Evolutionary conservation across 129 eudicot species (phyloP).

Genomic region (Helichrysum umbraculigerum): DNA sequence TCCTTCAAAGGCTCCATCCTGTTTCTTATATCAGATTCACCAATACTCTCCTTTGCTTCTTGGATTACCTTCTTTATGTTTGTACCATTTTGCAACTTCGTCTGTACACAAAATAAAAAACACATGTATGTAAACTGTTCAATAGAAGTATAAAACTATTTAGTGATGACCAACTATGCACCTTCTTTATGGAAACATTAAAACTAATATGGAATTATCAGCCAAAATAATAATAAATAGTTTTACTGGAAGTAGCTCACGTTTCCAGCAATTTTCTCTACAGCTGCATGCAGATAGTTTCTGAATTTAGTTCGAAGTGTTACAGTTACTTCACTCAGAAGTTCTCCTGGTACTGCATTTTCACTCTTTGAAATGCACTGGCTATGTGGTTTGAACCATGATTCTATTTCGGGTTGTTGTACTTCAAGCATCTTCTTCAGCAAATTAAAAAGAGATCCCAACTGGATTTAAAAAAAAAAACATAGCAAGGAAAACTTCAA

Average conservation of each 20-base stretch:
- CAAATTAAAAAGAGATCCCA: constrained; percentile 65
- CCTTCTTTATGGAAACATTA: not conserved
- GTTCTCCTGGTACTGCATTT: constrained; percentile 60
- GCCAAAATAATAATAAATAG: not conserved
- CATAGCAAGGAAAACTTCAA: not conserved
- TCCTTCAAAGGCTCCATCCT: constrained; percentile 75
- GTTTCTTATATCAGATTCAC: constrained; percentile 52
- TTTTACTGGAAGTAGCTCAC: constrained; percentile 38
- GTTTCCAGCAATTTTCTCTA: constrained; percentile 73
- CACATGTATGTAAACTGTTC: not conserved
- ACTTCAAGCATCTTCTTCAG: constrained; percentile 82
- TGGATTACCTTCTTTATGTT: constrained; percentile 73
- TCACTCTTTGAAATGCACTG: constrained; percentile 50
- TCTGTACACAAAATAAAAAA: constrained; percentile 38
- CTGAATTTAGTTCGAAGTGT: constrained; percentile 71
- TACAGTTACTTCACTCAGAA: constrained; percentile 68
- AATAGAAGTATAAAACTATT: not conserved
- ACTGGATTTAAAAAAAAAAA: constrained; percentile 35
- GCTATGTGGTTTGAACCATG: constrained; percentile 54
- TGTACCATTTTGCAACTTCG: constrained; percentile 59
- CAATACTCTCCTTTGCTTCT: constrained; percentile 59
- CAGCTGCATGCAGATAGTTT: constrained; percentile 59
- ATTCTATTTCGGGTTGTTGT: constrained; percentile 64
- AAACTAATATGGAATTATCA: not conserved
- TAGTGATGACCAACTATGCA: not conserved